These are phyloP conservation scores for Nothophytophthora sp. DNA, from an alignment of 352 stramenopile species.

Conservation along the genomic window DNA sequence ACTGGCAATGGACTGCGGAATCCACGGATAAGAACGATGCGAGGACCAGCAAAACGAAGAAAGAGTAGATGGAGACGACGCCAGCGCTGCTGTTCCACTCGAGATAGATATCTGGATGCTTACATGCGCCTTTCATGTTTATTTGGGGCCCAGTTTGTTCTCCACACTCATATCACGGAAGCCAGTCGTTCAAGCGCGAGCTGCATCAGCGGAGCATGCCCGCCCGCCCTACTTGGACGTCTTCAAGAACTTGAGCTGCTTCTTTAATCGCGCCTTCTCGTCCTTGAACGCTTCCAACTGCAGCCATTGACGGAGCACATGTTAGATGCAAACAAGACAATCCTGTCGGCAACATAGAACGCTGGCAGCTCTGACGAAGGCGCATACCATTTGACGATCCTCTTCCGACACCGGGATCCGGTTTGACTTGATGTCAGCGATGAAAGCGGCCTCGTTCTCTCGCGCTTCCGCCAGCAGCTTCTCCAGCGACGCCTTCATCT, in stretches of 20 bases:
- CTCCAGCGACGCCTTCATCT: conserved; percentile 78
- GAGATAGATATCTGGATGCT: conserved; percentile 9
- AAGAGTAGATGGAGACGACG: conserved; percentile 27
- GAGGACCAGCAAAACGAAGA: conserved; percentile 31
- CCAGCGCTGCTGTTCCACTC: conserved; percentile 1
- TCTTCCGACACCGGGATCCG: conserved; percentile 49
- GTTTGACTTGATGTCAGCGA: conserved; percentile 76
- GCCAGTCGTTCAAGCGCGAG: conserved; percentile 1
- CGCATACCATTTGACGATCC: conserved; percentile 76
- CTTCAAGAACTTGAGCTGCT: conserved; percentile 82
- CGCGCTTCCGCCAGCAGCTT: conserved; percentile 74
- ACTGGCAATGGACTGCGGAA: conserved; percentile 78
- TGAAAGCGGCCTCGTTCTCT: conserved; percentile 79
- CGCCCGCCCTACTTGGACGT: conserved; percentile 48
- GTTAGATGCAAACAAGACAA: too few relatives aligned
- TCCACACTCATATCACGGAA: too few relatives aligned
- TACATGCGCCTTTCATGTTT: conserved; percentile 13
- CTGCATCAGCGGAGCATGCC: not conserved
- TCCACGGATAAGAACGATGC: conserved; percentile 8
- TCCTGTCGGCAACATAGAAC: not conserved
- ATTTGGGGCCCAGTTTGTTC: conserved; percentile 1
- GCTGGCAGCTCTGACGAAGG: not conserved
- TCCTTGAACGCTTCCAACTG: conserved; percentile 86
- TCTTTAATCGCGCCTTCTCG: conserved; percentile 84
- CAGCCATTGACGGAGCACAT: conserved; percentile 3